Conservation (phyloP, 2,329 filamentous ascomycete species). For the Venturia effusa region DNA sequence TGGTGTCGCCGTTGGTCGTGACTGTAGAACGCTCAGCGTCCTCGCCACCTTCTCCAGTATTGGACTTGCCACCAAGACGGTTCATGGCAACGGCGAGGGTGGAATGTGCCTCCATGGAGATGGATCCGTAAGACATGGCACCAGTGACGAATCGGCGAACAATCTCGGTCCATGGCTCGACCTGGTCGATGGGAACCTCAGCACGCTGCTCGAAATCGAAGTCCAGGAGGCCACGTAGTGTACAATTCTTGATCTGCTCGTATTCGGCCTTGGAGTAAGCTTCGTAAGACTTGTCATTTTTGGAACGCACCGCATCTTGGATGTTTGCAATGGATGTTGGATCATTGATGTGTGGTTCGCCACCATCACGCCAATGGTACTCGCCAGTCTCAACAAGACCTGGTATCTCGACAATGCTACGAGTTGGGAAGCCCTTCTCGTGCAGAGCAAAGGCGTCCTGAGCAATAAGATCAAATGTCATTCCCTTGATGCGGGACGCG, state of each 20-base stretch:
- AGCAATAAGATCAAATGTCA: constrained; percentile 87
- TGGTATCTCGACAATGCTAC: constrained; percentile 62
- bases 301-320: constrained; percentile 88
- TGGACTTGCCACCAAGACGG: constrained; percentile 88
- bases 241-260: constrained; percentile 94
- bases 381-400: constrained; percentile 87
- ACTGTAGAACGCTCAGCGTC: constrained; percentile 81
- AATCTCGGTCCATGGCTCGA: constrained; percentile 97
- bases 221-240: constrained; percentile 83
- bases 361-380: constrained; percentile 97
- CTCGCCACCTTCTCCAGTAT: constrained; percentile 95
- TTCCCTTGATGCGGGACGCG: constrained; percentile 84
- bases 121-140: constrained; percentile 97
- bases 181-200: constrained; percentile 87
- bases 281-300: constrained; percentile 98
- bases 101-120: constrained; percentile 97
- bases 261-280: constrained; percentile 89
- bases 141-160: constrained; percentile 93
- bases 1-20: constrained; percentile 86
- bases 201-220: constrained; percentile 86
- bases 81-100: constrained; percentile 96
- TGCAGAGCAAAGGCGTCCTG: constrained; percentile 93
- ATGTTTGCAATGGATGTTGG: constrained; percentile 92
- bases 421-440: constrained; percentile 80
- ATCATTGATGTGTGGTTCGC: constrained; percentile 91